Evolutionary conservation across 2,329 filamentous ascomycete species (phyloP).

Genomic region (Fusarium musae): DNA sequence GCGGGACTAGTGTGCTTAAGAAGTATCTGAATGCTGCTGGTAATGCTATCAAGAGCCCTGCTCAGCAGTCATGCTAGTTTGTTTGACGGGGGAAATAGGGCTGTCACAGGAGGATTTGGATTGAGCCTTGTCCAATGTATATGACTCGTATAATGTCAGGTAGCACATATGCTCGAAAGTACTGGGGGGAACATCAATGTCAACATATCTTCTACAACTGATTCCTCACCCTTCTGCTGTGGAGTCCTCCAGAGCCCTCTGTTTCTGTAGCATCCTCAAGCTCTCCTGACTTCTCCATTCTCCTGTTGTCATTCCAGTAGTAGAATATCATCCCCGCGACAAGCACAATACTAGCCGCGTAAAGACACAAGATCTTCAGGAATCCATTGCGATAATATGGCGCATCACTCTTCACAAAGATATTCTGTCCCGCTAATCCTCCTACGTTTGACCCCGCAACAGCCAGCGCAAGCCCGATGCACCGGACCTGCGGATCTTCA

Average conservation of each 20-base stretch:
- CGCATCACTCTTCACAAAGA: not conserved
- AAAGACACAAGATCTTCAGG: not conserved
- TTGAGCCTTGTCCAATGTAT: too few species aligned
- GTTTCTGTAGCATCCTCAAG: accelerated
- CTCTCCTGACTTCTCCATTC: not conserved
- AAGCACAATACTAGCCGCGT: constrained; percentile 5
- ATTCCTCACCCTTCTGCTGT: not conserved
- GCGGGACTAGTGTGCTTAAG: not conserved
- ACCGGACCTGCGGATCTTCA: not conserved
- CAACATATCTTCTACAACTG: not conserved
- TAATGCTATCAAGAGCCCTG: not conserved
- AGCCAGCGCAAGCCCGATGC: not conserved
- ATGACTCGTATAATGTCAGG: too few species aligned
- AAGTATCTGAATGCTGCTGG: not conserved
- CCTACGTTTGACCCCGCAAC: not conserved
- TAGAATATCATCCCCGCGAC: constrained; percentile 12
- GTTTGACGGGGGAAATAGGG: not conserved
- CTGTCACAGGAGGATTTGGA: not conserved
- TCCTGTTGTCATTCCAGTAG: constrained; percentile 7
- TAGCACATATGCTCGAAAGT: too few species aligned
- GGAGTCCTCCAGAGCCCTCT: accelerated
- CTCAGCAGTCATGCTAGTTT: not conserved
- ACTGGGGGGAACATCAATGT: too few species aligned
- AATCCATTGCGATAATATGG: not conserved
- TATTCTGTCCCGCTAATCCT: not conserved